Evolutionary conservation across 164 flowering plant species (phyloP), one percentile per base, ranked within the genome.

Genomic region (Santalum album): DNA sequence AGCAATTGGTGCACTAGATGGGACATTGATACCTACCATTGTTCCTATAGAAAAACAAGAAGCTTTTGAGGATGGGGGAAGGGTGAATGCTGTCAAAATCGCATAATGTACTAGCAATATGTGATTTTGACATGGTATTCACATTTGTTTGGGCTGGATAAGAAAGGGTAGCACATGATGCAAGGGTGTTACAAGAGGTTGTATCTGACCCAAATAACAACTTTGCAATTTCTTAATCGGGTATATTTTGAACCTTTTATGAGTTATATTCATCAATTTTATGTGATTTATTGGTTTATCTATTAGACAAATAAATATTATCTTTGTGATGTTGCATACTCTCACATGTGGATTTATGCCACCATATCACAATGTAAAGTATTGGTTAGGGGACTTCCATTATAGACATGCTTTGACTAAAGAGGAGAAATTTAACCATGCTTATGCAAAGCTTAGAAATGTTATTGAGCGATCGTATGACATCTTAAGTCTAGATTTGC

Each of bases 121-220:
- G 47, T 43, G 47, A 43, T 43, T 43, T 43, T 43, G 15, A 43
- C 14, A 43, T 43, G 47, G 12, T 43, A 14, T 43, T 43, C 21
- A 43, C 47, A 43, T 43, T 43, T 43, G 21, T 43, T 43, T 43
- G 21, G n/a, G 5, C 21, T 4, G 47, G 47, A 16, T 43, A 14
- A n/a, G n/a, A n/a, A n/a, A n/a, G n/a, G n/a, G 12, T 20, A 43
- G 47, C 14, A 43, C n/a, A 43, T 43, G 15, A 43, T 43, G 4
- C 47, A 4, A 43, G n/a, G 15, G 15, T 43, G 5, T 43, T 43
- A 5, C 12, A 16, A 43, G 47, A 12, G 4, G 47, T 20, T 4
- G n/a, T 43, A 4, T 4, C 7, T 43, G 34, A 29, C 9, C 47
- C 47, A 19, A 19, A 17, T 5, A 43, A 43, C 12, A 43, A 43